Evolutionary conservation across 495 filamentous ascomycete genomes (phyloP), one percentile per base, ranked within the genome.

Genomic region (Penicillium waksmanii): DNA sequence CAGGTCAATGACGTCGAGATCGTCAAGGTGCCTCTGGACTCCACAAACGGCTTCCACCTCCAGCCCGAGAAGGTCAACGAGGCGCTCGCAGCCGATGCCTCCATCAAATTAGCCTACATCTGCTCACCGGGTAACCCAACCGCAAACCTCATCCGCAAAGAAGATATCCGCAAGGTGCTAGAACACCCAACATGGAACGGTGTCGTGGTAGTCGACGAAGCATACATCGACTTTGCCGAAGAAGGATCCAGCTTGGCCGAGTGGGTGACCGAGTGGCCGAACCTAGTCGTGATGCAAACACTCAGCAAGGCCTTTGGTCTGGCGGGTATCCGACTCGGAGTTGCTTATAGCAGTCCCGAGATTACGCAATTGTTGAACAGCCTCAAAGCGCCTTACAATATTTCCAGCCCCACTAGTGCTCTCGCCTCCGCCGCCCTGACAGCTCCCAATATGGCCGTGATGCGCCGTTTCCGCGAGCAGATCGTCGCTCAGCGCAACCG

Each of bases 241-340:
- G 84, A 89, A 42, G 87, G 86, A 19, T 84, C 89, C 34, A 91
- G 86, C 69, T 81, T 97, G 17, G 95, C 95, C n/a, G 90, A 96
- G 70, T 96, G 90, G 91, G 94, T 95, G 9, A 81, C 79, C 15
- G 92, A 96, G 66, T 96, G 87, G 86, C 93, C 94, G n/a, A 98
- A 98, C 69, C 80, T 98, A 11, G 93, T 97, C 19, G 92, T 98
- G 36, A 95, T 97, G 93, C 95, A 98, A 78, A 98, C 95, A 1
- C 78, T 97, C 12, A 93, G 89, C 66, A 98, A 98, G 73, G 95
- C 91, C 1, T 98, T 98, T 66, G 95, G 95, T 2, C 82, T 98
- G 57, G 95, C 95, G 2, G 95, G 95, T 15, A 97, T 98, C 66
- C 82, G 95, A 4, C 85, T 97, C 7, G 84, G 84, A 2, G 82